phyloP scores from a whole-genome alignment of 2,329 filamentous ascomycete species.

The Teratosphaeria viscida region DNA sequence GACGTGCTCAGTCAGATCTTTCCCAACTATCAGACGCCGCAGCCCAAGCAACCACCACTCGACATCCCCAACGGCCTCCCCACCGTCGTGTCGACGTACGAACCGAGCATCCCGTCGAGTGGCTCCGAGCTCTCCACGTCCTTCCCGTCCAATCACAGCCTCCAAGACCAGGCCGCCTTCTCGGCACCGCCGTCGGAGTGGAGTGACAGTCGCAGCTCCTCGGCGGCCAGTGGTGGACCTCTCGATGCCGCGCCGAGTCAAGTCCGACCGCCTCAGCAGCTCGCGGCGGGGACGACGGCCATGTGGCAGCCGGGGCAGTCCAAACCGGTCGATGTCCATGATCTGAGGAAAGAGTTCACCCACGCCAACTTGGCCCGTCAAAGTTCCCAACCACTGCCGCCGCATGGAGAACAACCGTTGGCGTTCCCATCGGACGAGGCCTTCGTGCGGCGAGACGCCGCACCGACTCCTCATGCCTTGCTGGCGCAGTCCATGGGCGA shows the following conservation, averaged over 20 bases:
- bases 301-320: slow-evolving; percentile 29
- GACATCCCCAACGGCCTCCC: slow-evolving; percentile 10
- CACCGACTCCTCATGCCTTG: slow-evolving; percentile 17
- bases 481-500: slow-evolving; percentile 27
- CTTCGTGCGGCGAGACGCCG: slow-evolving; percentile 22
- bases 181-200: slow-evolving; percentile 21
- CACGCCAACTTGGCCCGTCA: slow-evolving; percentile 16
- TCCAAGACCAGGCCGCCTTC: slow-evolving; percentile 13
- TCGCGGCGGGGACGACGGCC: slow-evolving; percentile 8
- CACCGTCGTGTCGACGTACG: slow-evolving; percentile 17
- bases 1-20: slow-evolving; percentile 14
- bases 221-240: slow-evolving; percentile 11
- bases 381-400: slow-evolving; percentile 8
- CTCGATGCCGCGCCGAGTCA: slow-evolving; percentile 7
- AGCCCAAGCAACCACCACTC: slow-evolving; percentile 13
- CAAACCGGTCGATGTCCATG: slow-evolving; percentile 24
- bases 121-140: slow-evolving; percentile 16
- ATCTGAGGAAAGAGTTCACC: slow-evolving; percentile 24
- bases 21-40: slow-evolving; percentile 12
- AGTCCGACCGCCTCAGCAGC: slow-evolving; percentile 6
- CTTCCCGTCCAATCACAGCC: slow-evolving; percentile 15
- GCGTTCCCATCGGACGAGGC: slow-evolving; percentile 23
- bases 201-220: slow-evolving; percentile 24
- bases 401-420: slow-evolving; percentile 21
- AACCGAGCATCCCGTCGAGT: slow-evolving; percentile 19